Evolutionary conservation across 176 grass and related monocot species (phyloP).

Genomic region (Puccinellia tenuiflora): DNA sequence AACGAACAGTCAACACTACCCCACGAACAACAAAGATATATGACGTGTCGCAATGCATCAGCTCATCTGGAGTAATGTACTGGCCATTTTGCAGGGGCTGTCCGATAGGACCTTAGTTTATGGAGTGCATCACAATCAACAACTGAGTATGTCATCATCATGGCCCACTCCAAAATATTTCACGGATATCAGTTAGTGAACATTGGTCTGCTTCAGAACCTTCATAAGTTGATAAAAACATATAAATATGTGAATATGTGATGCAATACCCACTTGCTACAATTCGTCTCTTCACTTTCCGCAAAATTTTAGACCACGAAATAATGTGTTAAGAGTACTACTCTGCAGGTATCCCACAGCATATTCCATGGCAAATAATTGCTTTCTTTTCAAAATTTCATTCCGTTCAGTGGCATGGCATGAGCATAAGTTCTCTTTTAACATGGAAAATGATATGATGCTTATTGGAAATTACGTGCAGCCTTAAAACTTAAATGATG

Average conservation of each 20-base stretch:
- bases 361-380: background rate
- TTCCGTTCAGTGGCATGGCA: conserved; percentile 19
- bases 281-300: background rate
- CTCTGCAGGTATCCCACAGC: background rate
- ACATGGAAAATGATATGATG: background rate
- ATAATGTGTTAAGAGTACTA: background rate
- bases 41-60: background rate
- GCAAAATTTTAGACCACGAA: background rate
- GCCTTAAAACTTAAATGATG: background rate
- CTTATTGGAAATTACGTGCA: conserved; percentile 7
- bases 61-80: background rate
- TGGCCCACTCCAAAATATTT: background rate
- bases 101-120: background rate
- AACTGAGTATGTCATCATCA: background rate
- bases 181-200: background rate
- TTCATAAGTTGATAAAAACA: conserved; percentile 16
- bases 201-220: background rate
- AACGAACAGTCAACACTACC: background rate
- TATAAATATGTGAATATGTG: background rate
- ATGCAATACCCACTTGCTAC: background rate
- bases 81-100: background rate
- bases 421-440: background rate
- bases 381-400: background rate
- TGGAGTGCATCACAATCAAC: background rate
- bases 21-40: background rate